Percentiles rank a stretch among this genome's conserved stretches.
phyloP scores from a whole-genome alignment of 2,329 filamentous ascomycete genomes.

The Sporothrix brasiliensis region DNA sequence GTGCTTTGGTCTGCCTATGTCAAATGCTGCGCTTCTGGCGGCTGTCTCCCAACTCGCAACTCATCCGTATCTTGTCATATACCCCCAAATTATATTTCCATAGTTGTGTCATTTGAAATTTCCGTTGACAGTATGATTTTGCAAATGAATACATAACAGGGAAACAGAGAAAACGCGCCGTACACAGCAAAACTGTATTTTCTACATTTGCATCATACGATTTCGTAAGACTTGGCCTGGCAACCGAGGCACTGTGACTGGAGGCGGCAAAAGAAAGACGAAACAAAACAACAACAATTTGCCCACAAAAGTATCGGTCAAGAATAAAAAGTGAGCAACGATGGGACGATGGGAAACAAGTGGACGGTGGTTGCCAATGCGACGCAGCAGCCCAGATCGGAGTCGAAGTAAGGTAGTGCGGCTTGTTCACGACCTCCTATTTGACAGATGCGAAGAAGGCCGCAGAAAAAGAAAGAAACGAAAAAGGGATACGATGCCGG shows the following conservation, averaged over 20 bases:
- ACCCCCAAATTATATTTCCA: neutral
- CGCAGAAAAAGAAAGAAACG: neutral
- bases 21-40: constrained; percentile 25
- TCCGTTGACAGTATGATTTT: constrained; percentile 12
- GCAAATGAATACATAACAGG: neutral
- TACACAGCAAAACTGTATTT: neutral
- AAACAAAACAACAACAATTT: neutral
- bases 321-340: neutral
- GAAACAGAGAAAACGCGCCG: neutral
- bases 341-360: no score
- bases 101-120: neutral
- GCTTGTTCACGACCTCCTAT: neutral
- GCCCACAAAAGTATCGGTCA: neutral
- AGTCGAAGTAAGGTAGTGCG: neutral
- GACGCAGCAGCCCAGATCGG: neutral
- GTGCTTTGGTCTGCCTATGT: neutral
- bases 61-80: neutral
- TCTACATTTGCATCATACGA: constrained; percentile 22
- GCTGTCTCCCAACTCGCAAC: neutral
- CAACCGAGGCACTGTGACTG: neutral
- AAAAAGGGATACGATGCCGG: neutral
- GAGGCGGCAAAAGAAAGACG: no score
- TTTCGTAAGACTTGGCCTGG: neutral
- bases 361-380: neutral
- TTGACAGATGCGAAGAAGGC: neutral